phyloP scores from a whole-genome alignment of 2,329 filamentous ascomycete species.

The Thielaviopsis punctulata region DNA sequence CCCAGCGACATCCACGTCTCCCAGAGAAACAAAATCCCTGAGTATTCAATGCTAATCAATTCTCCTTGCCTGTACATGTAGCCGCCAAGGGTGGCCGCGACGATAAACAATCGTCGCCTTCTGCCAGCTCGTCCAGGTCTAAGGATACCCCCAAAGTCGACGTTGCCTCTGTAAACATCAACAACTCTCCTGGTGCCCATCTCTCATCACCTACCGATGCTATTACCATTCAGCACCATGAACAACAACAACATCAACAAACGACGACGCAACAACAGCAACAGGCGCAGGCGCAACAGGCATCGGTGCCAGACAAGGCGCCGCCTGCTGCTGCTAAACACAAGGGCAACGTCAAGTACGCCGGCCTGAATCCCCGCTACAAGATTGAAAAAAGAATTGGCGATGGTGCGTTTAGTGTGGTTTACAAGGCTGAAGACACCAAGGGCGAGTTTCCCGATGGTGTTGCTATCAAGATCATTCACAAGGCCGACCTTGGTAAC shows the following conservation, averaged over 20 bases:
- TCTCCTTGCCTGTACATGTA: neutral
- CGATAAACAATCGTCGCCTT: constrained; percentile 3
- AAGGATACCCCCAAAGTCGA: neutral
- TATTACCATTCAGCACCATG: constrained; percentile 6
- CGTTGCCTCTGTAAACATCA: neutral
- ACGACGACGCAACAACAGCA: neutral
- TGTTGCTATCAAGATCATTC: constrained; percentile 94
- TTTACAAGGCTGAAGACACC: constrained; percentile 72
- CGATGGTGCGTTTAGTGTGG: constrained; percentile 96
- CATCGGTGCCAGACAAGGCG: neutral
- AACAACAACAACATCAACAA: neutral
- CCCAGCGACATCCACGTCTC: too few relatives aligned
- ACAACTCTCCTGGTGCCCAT: neutral
- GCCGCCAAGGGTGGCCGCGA: constrained; percentile 9
- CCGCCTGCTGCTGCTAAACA: neutral
- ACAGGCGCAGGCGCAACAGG: neutral
- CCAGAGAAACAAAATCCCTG: too few relatives aligned
- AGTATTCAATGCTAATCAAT: neutral
- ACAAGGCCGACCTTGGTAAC: constrained; percentile 97
- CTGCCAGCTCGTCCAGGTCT: neutral
- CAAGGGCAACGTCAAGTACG: constrained; percentile 16
- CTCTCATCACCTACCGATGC: constrained; percentile 1
- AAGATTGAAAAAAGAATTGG: constrained; percentile 58
- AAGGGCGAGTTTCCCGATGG: constrained; percentile 51
- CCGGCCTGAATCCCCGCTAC: constrained; percentile 44